Conservation (phyloP, 1,139 yeast genomes). For the Kodamaea suecica region DNA sequence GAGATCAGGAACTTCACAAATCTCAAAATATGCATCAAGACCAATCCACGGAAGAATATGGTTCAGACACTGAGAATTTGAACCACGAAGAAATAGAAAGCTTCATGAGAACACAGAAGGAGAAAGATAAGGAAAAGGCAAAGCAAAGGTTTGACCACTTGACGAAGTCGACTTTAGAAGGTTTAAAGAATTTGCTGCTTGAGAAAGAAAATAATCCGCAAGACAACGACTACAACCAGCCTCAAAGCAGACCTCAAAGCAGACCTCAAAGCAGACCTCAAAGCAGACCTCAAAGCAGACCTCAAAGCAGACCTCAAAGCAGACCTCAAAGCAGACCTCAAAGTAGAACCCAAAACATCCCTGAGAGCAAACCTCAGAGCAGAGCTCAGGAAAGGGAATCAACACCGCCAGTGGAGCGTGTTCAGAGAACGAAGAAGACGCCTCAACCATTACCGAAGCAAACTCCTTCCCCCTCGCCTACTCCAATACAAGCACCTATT, state of each 20-base stretch:
- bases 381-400: no score
- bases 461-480: neutral
- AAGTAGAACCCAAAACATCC: neutral
- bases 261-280: no score
- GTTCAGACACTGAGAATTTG: slow-evolving; percentile 44
- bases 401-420: no score
- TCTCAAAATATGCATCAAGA: slow-evolving; percentile 33
- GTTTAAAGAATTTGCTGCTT: slow-evolving; percentile 5
- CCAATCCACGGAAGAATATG: slow-evolving; percentile 23
- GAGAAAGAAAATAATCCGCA: neutral
- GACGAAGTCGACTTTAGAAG: slow-evolving; percentile 3
- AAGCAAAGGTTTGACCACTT: slow-evolving; percentile 6
- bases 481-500: neutral
- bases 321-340: slow-evolving; percentile 14
- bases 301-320: slow-evolving; percentile 2
- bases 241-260: no score
- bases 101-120: slow-evolving; percentile 38
- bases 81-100: slow-evolving; percentile 40
- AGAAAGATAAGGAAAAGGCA: slow-evolving; percentile 36
- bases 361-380: neutral
- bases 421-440: no score
- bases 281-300: neutral
- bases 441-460: neutral
- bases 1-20: slow-evolving; percentile 50
- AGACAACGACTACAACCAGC: no score